Base-by-base conservation (phyloP, 192 early-diverging fungal genomes). In the Phlyctochytrium arcticum region DNA sequence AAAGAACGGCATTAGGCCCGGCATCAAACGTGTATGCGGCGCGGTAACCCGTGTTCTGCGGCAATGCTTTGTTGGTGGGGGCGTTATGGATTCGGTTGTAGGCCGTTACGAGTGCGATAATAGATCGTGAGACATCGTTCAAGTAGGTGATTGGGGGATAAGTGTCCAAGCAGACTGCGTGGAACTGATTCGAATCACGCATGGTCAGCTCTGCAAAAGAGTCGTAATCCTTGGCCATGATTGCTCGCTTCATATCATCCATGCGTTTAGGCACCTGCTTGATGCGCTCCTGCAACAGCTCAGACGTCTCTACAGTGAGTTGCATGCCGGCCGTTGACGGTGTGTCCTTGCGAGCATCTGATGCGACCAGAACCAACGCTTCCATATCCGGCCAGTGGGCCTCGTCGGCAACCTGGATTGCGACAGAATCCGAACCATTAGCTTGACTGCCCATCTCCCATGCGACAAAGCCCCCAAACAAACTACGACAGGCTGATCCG, bases 21-120 rank as follows among this genome's bases (percentile, higher is more conserved):
- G 97, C 97, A 73, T 99, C 97, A 73, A 87, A 99, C 8, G 97
- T 99, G 78, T 99, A 99, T 2, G 97, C 97, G 12, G 89, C 95
- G 48, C 88, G 89, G 63, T 82, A 84, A 5, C 75, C 75, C 50
- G 71, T 74, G 46, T 57, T 48, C n/a, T 48, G 49, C 48, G 54
- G 75, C 9, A 62, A 59, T n/a, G 73, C 55, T n/a, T n/a, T n/a
- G n/a, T n/a, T n/a, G n/a, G n/a, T n/a, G n/a, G n/a, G n/a, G n/a
- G n/a, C n/a, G n/a, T n/a, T n/a, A n/a, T n/a, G n/a, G n/a, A n/a
- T n/a, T n/a, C n/a, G n/a, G 71, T 99, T 99, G 84, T 92, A 97
- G 26, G 85, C 88, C 34, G 88, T 88, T 55, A 99, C 79, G 37
- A 97, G 72, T 32, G 73, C 73, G 68, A 95, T 91, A 51, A 99